Percentiles rank a stretch among this genome's conserved stretches.
Evolutionary conservation across 2,329 filamentous ascomycete genomes (phyloP).

Genomic region (Fusarium sp.): DNA sequence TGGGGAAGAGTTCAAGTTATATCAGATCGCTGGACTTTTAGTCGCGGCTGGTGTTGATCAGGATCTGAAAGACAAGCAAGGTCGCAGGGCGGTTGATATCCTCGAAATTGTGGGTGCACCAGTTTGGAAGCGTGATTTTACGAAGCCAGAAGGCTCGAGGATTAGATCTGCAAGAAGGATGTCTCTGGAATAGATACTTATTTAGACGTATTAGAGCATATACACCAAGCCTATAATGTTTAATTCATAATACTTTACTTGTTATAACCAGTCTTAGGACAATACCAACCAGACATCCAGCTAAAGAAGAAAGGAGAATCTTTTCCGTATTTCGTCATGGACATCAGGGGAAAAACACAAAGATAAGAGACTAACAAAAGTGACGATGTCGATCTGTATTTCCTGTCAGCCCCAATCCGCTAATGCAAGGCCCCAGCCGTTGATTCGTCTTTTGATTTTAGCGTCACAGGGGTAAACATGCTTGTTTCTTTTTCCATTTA

Average conservation of each 20-base stretch:
- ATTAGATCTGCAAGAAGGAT: not conserved
- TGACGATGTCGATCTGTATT: not conserved
- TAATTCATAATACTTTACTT: not conserved
- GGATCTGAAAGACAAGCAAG: conserved; percentile 11
- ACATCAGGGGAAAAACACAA: not conserved
- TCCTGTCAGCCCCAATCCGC: not conserved
- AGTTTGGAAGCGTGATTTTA: conserved; percentile 7
- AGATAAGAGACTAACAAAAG: not conserved
- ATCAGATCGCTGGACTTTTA: not conserved
- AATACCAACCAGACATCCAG: not conserved
- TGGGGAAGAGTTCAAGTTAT: conserved; percentile 5
- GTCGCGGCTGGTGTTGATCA: conserved; percentile 5
- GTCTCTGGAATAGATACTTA: not conserved
- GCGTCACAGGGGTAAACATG: not conserved
- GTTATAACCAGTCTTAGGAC: no score
- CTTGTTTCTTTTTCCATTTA: not conserved
- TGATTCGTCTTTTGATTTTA: not conserved
- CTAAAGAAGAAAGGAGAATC: not conserved
- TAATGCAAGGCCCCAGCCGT: not conserved
- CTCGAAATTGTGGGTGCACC: conserved; percentile 7
- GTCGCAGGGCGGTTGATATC: conserved; percentile 5
- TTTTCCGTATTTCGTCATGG: not conserved
- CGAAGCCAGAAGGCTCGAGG: not conserved
- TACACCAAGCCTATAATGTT: not conserved
- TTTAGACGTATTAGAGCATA: not conserved